Percentiles rank a stretch among this genome's conserved stretches.
Conservation (phyloP, 305 asterid genomes). For the Fraxinus velutina region DNA sequence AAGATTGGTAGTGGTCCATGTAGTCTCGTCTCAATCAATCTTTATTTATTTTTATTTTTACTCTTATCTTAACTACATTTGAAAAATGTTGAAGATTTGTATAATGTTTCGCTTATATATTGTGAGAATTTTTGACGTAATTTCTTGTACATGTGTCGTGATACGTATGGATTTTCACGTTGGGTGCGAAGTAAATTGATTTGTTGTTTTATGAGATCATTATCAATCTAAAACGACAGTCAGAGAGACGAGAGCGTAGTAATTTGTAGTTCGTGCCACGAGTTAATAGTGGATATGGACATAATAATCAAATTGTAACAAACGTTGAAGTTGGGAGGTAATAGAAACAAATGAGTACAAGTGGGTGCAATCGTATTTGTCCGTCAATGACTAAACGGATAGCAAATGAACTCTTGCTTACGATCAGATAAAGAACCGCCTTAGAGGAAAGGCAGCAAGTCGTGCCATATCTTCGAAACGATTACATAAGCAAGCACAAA, state of each 20-base stretch:
- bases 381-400: neutral
- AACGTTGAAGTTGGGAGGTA: neutral
- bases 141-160: neutral
- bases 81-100: neutral
- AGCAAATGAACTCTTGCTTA: neutral
- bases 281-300: neutral
- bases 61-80: neutral
- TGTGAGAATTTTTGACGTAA: neutral
- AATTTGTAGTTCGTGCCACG: neutral
- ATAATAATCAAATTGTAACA: neutral
- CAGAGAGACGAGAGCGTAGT: neutral
- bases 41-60: too few relatives aligned
- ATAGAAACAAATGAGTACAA: too few relatives aligned
- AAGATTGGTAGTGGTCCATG: neutral
- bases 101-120: neutral
- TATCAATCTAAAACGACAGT: neutral
- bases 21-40: neutral
- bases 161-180: neutral
- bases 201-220: neutral
- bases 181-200: neutral
- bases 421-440: neutral
- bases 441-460: neutral
- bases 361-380: neutral
- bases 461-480: neutral
- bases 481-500: neutral